Base-by-base conservation (phyloP, 1,139 yeast species). In the Scheffersomyces lignicola region DNA sequence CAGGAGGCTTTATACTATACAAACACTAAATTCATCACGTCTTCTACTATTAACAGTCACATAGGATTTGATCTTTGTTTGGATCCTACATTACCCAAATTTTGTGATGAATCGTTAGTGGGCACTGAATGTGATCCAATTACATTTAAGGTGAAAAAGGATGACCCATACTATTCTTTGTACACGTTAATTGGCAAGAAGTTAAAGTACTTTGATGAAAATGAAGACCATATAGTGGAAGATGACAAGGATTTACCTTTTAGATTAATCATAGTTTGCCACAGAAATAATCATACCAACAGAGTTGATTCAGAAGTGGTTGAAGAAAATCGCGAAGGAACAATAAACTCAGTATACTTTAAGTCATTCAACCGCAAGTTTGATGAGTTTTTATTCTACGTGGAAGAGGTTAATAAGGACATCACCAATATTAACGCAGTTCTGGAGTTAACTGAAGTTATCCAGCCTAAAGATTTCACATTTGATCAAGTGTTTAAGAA, bases 1-100 rank as follows among this genome's bases (percentile, higher is more conserved):
- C 90, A 84, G 48, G 97, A 90, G 53, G 88, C 85, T 51, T 88
- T 87, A 45, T 66, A 86, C 37, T 88, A 80, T 54, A 72, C 81
- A 38, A 74, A 73, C 37, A 73, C 86, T 31, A 74, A 77, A 42
- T 61, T 86, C 24, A 76, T 77, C 33, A 69, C 81, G 2, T 54
- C 61, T 6, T 52, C 61, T 3, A 76, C 80, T 34, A 81, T 85
- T 49, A 62, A 65, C 39, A 63, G 73, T 33, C 83, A 78, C 52
- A 69, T 77, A 48, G 95, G 95, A 0, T 84, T 86, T 54, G 97
- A 90, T 55, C 55, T 84, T 31, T 86, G 84, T 11, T 81, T 86
- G 11, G 83, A 81, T 53, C 69, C 74, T 9, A 62, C 71, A 0
- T 64, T 64, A 36, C 51, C 51, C 12, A 64, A 67, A 31, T 63